Evolutionary conservation across 768 basidiomycete genomes (phyloP), one percentile per base, ranked within the genome.

Genomic region (Exidia glandulosa): DNA sequence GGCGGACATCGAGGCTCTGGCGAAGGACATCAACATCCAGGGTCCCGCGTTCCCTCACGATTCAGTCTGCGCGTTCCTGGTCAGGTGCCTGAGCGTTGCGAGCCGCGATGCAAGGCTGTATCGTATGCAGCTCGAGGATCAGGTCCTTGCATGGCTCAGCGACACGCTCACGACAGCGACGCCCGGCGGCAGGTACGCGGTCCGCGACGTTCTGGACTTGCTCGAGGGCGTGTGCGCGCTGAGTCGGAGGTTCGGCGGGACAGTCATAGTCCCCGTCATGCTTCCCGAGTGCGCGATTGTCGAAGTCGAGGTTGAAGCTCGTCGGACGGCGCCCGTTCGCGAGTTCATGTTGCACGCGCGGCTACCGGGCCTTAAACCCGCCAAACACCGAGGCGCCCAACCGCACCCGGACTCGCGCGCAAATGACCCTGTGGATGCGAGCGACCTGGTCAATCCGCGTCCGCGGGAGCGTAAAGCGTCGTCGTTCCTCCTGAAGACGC

Each of bases 1-100:
- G 14, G 66, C 73, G 2, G 92, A 94, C 68, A 84, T 97, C 55
- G 92, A 93, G 68, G 76, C 78, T 0, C 75, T 97, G 54, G 80
- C 84, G 1, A 86, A 86, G 62, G 90, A 95, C 63, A 76, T 99
- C 60, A 87, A 91, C 63, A 80, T 96, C 16, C 95, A 98, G 72
- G 94, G 94, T 0, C 94, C 94, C 2, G 74, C 83, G 14, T 86
- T 82, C 66, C 92, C 94, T 0, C 88, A 81, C 66, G 96, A 99
- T 67, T 85, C 94, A 1, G 91, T 95, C 37, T 96, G 94, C 75
- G 75, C 77, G 60, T 92, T 98, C 68, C 76, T 97, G 52, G 74
- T 81, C 4, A 75, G 80, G 30, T 86, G 83, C 59, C 75, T 97
- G 54, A 78, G 76, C 19, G 75, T 91, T 27, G 85, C 91, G 0